Percentiles rank a stretch among this genome's conserved stretches.
These are phyloP conservation scores for Gnomoniopsis smithogilvyi DNA, from an alignment of 2,329 filamentous ascomycete species.

Conservation along the genomic window DNA sequence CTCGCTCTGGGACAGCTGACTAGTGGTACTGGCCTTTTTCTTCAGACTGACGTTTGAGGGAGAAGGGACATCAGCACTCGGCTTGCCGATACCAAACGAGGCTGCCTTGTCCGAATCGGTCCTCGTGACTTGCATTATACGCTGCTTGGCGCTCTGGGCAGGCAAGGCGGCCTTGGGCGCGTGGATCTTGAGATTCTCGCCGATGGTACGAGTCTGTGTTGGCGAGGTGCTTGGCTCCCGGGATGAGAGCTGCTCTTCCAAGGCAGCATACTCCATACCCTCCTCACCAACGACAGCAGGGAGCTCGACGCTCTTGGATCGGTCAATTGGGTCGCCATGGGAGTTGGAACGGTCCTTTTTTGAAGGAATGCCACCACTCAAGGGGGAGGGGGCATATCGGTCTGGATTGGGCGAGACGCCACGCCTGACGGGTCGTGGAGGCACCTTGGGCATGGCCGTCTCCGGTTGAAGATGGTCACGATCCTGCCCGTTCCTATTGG, in stretches of 20 bases:
- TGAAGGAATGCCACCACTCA: conserved; percentile 65
- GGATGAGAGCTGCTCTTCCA: conserved; percentile 44
- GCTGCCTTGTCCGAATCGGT: conserved; percentile 88
- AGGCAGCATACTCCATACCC: conserved; percentile 77
- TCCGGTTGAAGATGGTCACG: conserved; percentile 32
- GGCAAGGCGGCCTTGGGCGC: conserved; percentile 87
- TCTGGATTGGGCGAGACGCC: conserved; percentile 74
- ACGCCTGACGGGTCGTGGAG: conserved; percentile 76
- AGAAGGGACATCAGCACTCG: conserved; percentile 49
- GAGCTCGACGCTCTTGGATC: conserved; percentile 74
- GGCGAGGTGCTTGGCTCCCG: conserved; percentile 47
- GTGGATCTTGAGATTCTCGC: conserved; percentile 78
- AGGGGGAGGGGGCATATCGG: conserved; percentile 79
- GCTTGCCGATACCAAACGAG: conserved; percentile 76
- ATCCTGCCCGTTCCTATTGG: conserved; percentile 44
- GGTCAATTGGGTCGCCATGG: conserved; percentile 45
- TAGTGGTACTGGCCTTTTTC: conserved; percentile 58
- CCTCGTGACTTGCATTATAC: conserved; percentile 79
- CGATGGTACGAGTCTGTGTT: conserved; percentile 74
- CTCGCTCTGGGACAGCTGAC: conserved; percentile 49
- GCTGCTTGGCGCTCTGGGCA: conserved; percentile 74
- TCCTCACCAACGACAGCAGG: conserved; percentile 80
- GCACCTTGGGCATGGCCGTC: conserved; percentile 60
- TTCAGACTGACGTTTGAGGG: conserved; percentile 51
- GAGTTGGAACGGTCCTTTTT: conserved; percentile 37